Base-by-base conservation (phyloP, 441 rosid genomes). In the Flueggea neowawraea region DNA sequence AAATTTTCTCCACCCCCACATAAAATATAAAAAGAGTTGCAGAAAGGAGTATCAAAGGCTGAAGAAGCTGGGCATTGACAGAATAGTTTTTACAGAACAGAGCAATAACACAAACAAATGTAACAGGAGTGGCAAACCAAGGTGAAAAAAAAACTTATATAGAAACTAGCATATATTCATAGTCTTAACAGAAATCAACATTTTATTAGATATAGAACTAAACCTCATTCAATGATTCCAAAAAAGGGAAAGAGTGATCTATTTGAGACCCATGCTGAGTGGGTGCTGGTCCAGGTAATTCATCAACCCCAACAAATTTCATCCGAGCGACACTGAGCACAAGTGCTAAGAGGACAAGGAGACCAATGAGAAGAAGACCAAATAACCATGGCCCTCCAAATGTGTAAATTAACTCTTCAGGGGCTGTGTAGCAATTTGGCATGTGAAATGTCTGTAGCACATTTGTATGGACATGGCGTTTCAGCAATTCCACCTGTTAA, bases 321-420 rank as follows among this genome's bases (percentile, higher is more conserved):
- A 90, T 89, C 64, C 98, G 82, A 28, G 99, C 99, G 71, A 93
- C 98, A 73, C 99, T 96, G 61, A 93, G 97, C 68, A 96, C 97
- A 78, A 96, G 64, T 6, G 99, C 97, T 67, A 96, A 80, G 62
- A 93, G 89, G 74, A 96, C 78, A 61, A 96, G 88, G 59, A 96
- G 95, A 76, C 91, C 96, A 69, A 89, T 63, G 54, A 96, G 90
- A 74, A 92, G 83, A 75, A 96, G 87, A 75, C 95, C 80, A 68
- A 96, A 96, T 72, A 96, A 72, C 99, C 98, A 93, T 49, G 98
- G 99, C 63, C 99, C 99, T 51, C 99, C 99, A 84, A 96, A 93
- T 58, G 98, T 89, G 79, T 93, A 90, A 70, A 96, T 87, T 77
- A 93, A 78, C 81, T 96, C 98, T 77, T 96, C 98, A 62, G 90